Conservation (phyloP, 2,329 filamentous ascomycete species). For the Penicillium sumatraense region DNA sequence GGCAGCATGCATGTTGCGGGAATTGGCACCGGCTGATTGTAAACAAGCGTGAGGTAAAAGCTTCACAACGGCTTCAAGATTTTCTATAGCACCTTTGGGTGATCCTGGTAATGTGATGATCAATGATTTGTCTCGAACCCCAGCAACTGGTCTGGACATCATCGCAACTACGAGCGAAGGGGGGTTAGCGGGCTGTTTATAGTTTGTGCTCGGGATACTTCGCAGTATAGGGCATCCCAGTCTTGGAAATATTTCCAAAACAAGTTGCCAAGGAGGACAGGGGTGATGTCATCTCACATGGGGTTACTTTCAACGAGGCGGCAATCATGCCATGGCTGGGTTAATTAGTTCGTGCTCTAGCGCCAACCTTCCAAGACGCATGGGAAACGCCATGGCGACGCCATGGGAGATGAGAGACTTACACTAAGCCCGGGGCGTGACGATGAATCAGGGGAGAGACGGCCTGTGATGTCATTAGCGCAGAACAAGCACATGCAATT, state of each 20-base stretch:
- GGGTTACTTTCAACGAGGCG: constrained; percentile 81
- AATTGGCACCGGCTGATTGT: constrained; percentile 83
- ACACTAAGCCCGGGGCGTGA: constrained; percentile 84
- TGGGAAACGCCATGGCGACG: constrained; percentile 12
- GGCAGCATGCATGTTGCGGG: constrained; percentile 76
- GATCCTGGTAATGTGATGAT: constrained; percentile 92
- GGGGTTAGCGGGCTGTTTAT: constrained; percentile 29
- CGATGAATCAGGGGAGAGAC: constrained; percentile 79
- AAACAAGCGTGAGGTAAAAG: constrained; percentile 94
- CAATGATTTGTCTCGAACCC: constrained; percentile 78
- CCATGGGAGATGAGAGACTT: constrained; percentile 40
- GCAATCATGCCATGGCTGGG: constrained; percentile 86
- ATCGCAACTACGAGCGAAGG: constrained; percentile 71
- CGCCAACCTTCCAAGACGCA: constrained; percentile 2
- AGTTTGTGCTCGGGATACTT: background rate
- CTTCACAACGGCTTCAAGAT: constrained; percentile 84
- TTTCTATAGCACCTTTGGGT: constrained; percentile 93
- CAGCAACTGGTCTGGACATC: constrained; percentile 94
- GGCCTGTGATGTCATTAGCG: constrained; percentile 59
- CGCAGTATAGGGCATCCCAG: background rate
- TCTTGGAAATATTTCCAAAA: background rate
- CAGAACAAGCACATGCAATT: constrained; percentile 1
- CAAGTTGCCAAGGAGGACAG: background rate
- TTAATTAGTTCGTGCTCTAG: constrained; percentile 19
- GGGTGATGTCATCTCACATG: constrained; percentile 66